Evolutionary conservation across 2,329 filamentous ascomycete species (phyloP).

Genomic region (Cladosporium sp.): DNA sequence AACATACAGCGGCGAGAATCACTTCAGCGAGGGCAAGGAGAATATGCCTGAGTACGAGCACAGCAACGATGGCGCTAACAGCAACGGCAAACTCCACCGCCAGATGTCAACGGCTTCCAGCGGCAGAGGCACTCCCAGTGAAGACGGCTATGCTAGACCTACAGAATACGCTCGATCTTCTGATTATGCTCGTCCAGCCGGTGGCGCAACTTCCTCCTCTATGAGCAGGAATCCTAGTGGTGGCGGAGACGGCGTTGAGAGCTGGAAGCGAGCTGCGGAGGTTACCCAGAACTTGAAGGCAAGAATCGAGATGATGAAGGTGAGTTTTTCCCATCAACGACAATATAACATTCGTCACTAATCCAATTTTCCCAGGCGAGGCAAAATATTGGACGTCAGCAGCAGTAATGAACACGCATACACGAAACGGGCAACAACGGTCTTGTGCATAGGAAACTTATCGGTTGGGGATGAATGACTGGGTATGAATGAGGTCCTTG

Average conservation of each 20-base stretch:
- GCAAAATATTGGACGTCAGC: slow-evolving; percentile 31
- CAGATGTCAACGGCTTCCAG: slow-evolving; percentile 2
- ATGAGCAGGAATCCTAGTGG: slow-evolving; percentile 16
- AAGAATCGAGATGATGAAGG: slow-evolving; percentile 98
- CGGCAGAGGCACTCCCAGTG: slow-evolving; percentile 10
- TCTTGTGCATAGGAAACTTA: slow-evolving; percentile 3
- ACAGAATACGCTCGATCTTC: background rate
- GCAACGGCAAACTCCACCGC: background rate
- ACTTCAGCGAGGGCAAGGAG: slow-evolving; percentile 48
- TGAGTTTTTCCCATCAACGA: slow-evolving; percentile 36
- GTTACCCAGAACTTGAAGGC: slow-evolving; percentile 97
- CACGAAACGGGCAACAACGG: background rate
- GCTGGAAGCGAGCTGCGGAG: slow-evolving; percentile 95
- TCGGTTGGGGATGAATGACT: background rate
- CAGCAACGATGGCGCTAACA: background rate
- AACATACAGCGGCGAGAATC: slow-evolving; percentile 20
- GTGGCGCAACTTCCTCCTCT: background rate
- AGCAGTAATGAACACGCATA: slow-evolving; percentile 20
- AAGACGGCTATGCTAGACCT: background rate
- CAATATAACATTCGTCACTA: background rate
- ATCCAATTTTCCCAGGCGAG: slow-evolving; percentile 25
- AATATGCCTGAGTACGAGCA: slow-evolving; percentile 36
- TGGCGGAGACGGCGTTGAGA: slow-evolving; percentile 67
- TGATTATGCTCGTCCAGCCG: background rate
- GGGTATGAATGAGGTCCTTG: background rate